A percentile compares a stretch with the other conserved stretches of the same genome.
Conservation (phyloP, 2,329 filamentous ascomycete genomes). For the Alternaria brassicicola region DNA sequence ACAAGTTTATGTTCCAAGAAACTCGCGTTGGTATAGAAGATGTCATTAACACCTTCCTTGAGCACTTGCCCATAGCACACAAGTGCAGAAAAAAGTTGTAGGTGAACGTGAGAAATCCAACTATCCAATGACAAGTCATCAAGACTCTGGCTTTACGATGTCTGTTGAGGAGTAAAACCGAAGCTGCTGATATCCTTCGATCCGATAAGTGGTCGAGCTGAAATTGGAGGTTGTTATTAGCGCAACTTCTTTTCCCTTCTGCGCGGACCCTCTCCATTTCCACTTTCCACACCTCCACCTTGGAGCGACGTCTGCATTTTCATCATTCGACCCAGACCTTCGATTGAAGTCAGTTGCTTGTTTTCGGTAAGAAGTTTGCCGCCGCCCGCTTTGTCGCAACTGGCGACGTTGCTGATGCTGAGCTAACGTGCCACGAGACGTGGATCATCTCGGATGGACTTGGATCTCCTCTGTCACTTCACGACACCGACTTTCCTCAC, state of each 20-base stretch:
- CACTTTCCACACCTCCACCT: slow-evolving; percentile 25
- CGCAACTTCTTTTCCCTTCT: slow-evolving; percentile 34
- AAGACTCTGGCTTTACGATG: background rate
- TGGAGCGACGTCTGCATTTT: slow-evolving; percentile 32
- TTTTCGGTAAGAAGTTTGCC: slow-evolving; percentile 23
- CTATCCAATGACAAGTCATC: background rate
- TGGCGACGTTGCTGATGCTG: slow-evolving; percentile 19
- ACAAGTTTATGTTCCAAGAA: background rate
- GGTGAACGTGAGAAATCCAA: background rate
- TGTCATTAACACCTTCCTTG: background rate
- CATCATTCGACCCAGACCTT: slow-evolving; percentile 12
- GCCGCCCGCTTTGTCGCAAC: slow-evolving; percentile 11
- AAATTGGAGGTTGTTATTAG: slow-evolving; percentile 45
- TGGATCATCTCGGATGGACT: slow-evolving; percentile 43
- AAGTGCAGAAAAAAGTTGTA: background rate
- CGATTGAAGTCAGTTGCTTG: slow-evolving; percentile 15
- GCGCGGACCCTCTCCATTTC: slow-evolving; percentile 37
- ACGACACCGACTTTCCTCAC: slow-evolving; percentile 35
- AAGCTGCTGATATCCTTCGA: slow-evolving; percentile 34
- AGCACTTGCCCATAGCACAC: background rate
- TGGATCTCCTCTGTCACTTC: slow-evolving; percentile 42
- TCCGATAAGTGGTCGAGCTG: slow-evolving; percentile 45
- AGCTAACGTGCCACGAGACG: slow-evolving; percentile 45
- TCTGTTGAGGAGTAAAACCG: slow-evolving; percentile 16
- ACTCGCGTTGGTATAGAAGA: background rate